phyloP scores from a whole-genome alignment of 169 alveolate genomes.

The Plasmodium malariae region DNA sequence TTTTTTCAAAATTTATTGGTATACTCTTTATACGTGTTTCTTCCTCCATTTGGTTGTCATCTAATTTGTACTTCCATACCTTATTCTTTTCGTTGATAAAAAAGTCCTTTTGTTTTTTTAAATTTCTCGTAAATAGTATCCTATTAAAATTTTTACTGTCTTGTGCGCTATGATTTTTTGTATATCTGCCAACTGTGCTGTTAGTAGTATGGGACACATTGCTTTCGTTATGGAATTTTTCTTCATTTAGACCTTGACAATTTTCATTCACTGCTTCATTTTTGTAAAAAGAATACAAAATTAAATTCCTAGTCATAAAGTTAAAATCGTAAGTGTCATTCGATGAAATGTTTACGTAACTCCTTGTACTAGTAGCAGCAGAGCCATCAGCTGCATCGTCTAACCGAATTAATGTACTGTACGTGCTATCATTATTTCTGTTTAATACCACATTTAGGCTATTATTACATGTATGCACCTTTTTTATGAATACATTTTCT shows the following conservation, averaged over 20 bases:
- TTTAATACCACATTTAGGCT: conserved; percentile 49
- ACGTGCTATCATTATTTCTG: neutral
- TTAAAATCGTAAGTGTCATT: conserved; percentile 9
- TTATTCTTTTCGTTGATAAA: neutral
- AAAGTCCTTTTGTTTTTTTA: neutral
- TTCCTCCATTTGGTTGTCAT: neutral
- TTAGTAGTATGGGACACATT: neutral
- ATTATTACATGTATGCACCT: conserved; percentile 26
- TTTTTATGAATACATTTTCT: conserved; percentile 62
- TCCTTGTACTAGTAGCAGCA: neutral
- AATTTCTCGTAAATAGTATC: neutral
- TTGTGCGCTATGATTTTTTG: neutral
- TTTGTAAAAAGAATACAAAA: conserved; percentile 15
- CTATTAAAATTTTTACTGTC: neutral
- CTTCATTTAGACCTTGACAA: neutral
- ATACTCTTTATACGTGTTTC: neutral
- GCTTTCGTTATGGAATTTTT: neutral
- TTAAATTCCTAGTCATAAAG: conserved; percentile 16
- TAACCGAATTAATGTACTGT: conserved; percentile 24
- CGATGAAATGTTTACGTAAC: conserved; percentile 30
- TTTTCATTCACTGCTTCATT: neutral
- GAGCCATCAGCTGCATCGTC: neutral
- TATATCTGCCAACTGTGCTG: conserved; percentile 19
- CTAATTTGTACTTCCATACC: neutral
- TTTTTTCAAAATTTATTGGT: neutral